Base-by-base conservation (phyloP, 164 flowering plant species). In the Magnolia sinica region DNA sequence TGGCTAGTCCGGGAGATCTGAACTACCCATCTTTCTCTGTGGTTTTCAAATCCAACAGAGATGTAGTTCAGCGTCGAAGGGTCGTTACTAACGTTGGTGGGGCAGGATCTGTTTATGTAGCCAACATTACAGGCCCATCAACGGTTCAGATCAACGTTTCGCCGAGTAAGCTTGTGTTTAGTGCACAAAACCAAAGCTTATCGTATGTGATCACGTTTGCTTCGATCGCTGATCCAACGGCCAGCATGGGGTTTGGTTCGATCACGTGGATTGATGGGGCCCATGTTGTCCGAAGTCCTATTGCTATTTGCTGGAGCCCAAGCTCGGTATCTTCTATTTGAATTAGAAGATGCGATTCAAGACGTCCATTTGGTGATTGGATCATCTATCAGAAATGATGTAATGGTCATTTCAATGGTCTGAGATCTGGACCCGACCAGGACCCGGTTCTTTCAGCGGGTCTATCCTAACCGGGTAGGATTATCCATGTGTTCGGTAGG, bases 21-120 rank as follows among this genome's bases (percentile, higher is more conserved):
- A 96, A 92, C 73, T 96, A 96, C 73, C 98, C 99, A 0, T 92
- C 99, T 0, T 89, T 96, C 76, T 84, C 97, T 0, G 97, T 91
- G 1, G 88, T 89, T 2, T 91, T 94, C 27, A 24, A 68, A 2
- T 74, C 83, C 0, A 68, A 72, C 14, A 64, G 45, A 0, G 76
- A 68, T 0, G 84, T 74, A 27, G 88, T 89, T 9, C 89, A 68
- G 24, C 90, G 91, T 72, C 86, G 73, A 45, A 87, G 98, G 76
- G 82, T 70, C 49, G 97, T 92, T 59, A 96, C 79, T 68, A 92
- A 94, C 75, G 98, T 96, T 0, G 99, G 98, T 14, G 70, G 80
- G 18, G 83, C n/a, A 1, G 80, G 84, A 58, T 88, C 88, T 0
- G 91, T 87, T 13, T 96, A 94, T 64, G 86, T 84, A 66, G 96